Evolutionary conservation across 2,329 filamentous ascomycete genomes (phyloP), one percentile per base, ranked within the genome.

Genomic region (Monosporascus sp.): DNA sequence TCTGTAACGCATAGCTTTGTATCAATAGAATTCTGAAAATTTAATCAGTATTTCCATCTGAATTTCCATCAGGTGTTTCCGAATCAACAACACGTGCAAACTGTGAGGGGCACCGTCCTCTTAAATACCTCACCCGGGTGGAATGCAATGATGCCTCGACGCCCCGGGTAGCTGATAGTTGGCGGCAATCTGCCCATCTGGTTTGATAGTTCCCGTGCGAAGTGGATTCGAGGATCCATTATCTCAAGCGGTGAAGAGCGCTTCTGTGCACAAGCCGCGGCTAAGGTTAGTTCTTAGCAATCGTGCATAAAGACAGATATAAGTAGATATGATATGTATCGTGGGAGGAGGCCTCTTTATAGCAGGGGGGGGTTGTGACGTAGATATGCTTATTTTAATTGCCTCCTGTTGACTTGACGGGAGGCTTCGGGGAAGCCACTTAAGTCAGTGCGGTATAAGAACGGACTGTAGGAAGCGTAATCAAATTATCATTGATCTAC

Each of bases 1-100:
- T 46, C 43, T 46, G 43, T 46, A 46, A 45, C 43, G 26, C 17
- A 46, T 46, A 46, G 43, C 43, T 46, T 46, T 46, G 43, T 46
- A 46, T 15, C 43, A 46, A 31, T 31, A 46, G 26, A 46, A 31
- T 2, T 31, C 14, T 17, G 17, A 26, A n/a, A n/a, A n/a, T n/a
- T n/a, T n/a, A n/a, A n/a, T n/a, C n/a, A n/a, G n/a, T n/a, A n/a
- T 26, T 26, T 14, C 11, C 9, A 35, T 35, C 31, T 9, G 9
- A 35, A 11, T 14, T 35, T 35, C 31, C 11, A 35, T 14, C 31
- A 35, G 31, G 31, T 14, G 11, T 35, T 18, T 20, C 38, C 7
- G 9, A 2, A n/a, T 43, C 20, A 24, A 24, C 9, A 7, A 20
- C 17, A 24, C 8, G 9, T 24, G 17, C 38, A 17, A 24, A 20